Evolutionary conservation across 2,329 filamentous ascomycete species (phyloP).

Genomic region (Colletotrichum gigasporum): DNA sequence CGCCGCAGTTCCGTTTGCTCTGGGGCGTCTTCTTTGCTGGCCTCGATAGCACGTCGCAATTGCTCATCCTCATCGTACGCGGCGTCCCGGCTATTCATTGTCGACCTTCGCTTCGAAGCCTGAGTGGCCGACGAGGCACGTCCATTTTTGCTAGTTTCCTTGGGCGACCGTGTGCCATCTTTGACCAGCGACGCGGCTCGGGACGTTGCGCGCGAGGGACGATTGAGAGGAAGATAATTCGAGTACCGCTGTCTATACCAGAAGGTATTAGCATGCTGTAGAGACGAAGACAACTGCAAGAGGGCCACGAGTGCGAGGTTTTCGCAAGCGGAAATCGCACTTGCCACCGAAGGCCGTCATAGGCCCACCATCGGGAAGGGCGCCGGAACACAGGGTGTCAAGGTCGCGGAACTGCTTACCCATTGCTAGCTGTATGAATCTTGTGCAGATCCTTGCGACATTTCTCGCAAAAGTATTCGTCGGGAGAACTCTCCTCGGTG

Average conservation of each 20-base stretch:
- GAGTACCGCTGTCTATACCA: conserved; percentile 69
- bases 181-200: conserved; percentile 74
- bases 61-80: conserved; percentile 96
- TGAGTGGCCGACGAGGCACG: conserved; percentile 61
- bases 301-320: background rate
- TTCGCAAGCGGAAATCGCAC: background rate
- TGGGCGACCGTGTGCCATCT: conserved; percentile 65
- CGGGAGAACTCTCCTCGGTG: conserved; percentile 90
- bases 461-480: conserved; percentile 97
- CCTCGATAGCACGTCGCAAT: conserved; percentile 88
- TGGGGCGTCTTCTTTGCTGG: conserved; percentile 84
- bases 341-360: background rate
- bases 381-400: background rate
- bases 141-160: conserved; percentile 64
- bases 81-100: conserved; percentile 96
- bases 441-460: conserved; percentile 93
- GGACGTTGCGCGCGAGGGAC: conserved; percentile 64
- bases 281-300: background rate
- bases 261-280: conserved; percentile 7
- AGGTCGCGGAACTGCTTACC: conserved; percentile 67
- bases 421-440: conserved; percentile 81
- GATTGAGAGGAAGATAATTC: conserved; percentile 70
- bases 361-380: background rate
- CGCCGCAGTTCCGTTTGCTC: conserved; percentile 68
- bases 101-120: conserved; percentile 85